Evolutionary conservation across 225 moss, liverwort and hornwort species (phyloP).

Genomic region (Physcomitrium patens): DNA sequence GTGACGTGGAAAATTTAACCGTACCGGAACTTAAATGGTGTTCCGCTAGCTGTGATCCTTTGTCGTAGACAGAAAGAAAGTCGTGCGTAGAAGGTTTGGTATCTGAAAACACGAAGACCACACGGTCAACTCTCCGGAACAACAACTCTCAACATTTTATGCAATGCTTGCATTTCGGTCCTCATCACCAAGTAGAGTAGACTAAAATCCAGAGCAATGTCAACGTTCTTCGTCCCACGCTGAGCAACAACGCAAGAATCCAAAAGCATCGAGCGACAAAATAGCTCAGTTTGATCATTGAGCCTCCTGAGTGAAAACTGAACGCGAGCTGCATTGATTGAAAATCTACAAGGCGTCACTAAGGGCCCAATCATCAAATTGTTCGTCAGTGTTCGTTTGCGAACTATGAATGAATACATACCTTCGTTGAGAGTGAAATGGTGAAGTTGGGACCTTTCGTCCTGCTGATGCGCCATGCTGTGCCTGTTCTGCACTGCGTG

Average conservation of each 20-base stretch:
- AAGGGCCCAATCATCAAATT: background rate
- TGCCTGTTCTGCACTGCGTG: slow-evolving; percentile 42
- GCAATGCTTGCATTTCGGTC: background rate
- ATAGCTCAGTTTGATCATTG: background rate
- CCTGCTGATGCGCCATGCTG: slow-evolving; percentile 45
- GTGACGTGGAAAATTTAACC: slow-evolving; percentile 1
- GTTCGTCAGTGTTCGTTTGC: too few species aligned
- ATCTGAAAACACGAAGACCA: slow-evolving; percentile 31
- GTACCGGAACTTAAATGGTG: slow-evolving; percentile 47
- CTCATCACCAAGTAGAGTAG: background rate
- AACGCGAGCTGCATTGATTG: slow-evolving; percentile 14
- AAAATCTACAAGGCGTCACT: background rate
- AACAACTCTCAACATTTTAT: background rate
- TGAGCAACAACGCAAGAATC: background rate
- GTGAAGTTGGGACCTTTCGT: slow-evolving; percentile 35
- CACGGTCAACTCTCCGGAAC: slow-evolving; percentile 1
- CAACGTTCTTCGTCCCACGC: background rate
- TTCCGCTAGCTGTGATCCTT: slow-evolving; percentile 50
- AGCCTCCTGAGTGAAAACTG: background rate
- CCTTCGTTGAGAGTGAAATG: slow-evolving; percentile 52
- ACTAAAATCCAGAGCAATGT: background rate
- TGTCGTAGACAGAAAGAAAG: slow-evolving; percentile 69
- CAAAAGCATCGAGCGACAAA: background rate
- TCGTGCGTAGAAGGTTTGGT: slow-evolving; percentile 68
- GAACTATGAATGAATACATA: slow-evolving; percentile 4